Evolutionary conservation across 192 early-diverging fungal genomes (phyloP).

Genomic region (Coemansia aciculifera): DNA sequence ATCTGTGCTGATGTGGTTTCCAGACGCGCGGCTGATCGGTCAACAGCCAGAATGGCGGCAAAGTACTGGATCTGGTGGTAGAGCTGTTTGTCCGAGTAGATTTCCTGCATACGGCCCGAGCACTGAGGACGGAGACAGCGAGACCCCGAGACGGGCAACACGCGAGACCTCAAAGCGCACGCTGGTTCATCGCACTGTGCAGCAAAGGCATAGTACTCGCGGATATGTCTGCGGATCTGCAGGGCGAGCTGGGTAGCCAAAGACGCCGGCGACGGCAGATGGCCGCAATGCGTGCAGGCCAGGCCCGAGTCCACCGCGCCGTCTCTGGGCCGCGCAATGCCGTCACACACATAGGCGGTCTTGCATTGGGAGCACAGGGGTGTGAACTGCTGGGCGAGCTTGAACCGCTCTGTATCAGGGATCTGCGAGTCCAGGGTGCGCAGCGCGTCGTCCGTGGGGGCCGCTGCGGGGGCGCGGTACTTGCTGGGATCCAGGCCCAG

Average conservation of each 20-base stretch:
- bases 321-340: conserved; percentile 18
- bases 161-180: conserved; percentile 67
- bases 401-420: conserved; percentile 68
- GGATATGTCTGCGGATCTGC: conserved; percentile 67
- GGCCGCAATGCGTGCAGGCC: conserved; percentile 61
- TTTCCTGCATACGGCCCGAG: conserved; percentile 59
- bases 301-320: conserved; percentile 35
- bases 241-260: conserved; percentile 65
- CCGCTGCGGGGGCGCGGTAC: conserved; percentile 41
- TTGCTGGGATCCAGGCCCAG: conserved; percentile 78
- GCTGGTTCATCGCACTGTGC: conserved; percentile 78
- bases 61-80: conserved; percentile 85
- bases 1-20: conserved; percentile 23
- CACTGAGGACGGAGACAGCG: conserved; percentile 71
- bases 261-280: conserved; percentile 44
- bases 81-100: conserved; percentile 75
- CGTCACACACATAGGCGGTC: conserved; percentile 33
- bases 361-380: conserved; percentile 67
- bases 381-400: conserved; percentile 55
- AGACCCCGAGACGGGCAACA: conserved; percentile 67
- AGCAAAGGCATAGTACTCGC: conserved; percentile 72
- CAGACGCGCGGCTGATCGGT: conserved; percentile 25
- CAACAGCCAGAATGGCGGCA: conserved; percentile 54
- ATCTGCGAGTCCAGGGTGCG: conserved; percentile 78
- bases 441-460: conserved; percentile 52